These are phyloP conservation scores for Biscutella laevigata DNA, from an alignment of 441 rosid genomes.

Conservation along the genomic window DNA sequence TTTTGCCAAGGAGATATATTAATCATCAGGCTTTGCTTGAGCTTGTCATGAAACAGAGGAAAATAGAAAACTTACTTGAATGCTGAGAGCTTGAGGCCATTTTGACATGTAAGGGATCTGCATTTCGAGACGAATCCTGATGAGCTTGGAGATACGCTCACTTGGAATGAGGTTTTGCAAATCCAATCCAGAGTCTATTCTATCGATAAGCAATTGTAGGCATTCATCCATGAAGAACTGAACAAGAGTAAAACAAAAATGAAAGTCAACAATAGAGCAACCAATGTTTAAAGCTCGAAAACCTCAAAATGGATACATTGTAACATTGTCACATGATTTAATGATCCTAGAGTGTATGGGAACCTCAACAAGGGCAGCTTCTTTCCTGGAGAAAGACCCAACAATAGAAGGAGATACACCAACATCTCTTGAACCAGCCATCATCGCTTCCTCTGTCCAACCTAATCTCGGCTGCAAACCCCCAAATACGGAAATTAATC, in stretches of 20 bases:
- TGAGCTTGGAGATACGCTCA: conserved; percentile 56
- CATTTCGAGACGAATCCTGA: conserved; percentile 70
- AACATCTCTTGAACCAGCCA: conserved; percentile 80
- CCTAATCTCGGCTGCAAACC: conserved; percentile 49
- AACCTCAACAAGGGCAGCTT: conserved; percentile 84
- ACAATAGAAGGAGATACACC: conserved; percentile 75
- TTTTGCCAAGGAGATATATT: neutral
- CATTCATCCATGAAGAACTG: conserved; percentile 91
- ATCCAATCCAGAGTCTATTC: conserved; percentile 52
- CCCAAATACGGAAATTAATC: neutral
- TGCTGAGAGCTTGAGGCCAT: conserved; percentile 95
- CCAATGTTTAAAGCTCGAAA: neutral
- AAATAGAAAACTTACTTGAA: conserved; percentile 37
- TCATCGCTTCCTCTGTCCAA: conserved; percentile 81
- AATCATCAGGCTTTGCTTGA: neutral
- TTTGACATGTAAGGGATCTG: conserved; percentile 80
- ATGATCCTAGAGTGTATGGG: neutral
- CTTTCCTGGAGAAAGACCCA: conserved; percentile 75
- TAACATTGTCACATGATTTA: too few relatives aligned
- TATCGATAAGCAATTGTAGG: conserved; percentile 65
- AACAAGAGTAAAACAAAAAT: conserved; percentile 9
- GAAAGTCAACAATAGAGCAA: neutral
- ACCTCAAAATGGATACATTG: too few relatives aligned
- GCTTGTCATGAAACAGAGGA: neutral
- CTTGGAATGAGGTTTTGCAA: conserved; percentile 53